Evolutionary conservation across 306 rosid genomes (phyloP).

Genomic region (Fragaria vesca): DNA sequence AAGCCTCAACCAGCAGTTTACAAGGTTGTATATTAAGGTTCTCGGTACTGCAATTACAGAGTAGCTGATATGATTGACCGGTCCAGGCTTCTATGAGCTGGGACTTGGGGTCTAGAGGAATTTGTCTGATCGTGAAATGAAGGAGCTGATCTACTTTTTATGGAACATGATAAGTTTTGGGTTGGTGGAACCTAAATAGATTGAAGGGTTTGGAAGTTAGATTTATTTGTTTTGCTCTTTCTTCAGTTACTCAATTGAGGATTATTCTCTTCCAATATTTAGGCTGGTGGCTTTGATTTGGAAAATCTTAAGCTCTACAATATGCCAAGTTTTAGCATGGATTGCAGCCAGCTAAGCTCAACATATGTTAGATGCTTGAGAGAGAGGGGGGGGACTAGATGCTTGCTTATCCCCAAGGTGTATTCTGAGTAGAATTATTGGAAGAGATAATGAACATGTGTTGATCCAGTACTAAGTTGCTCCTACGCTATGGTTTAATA

Average conservation of each 20-base stretch:
- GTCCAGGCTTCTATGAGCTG: neutral
- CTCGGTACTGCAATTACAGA: neutral
- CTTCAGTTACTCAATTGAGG: neutral
- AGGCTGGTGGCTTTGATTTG: neutral
- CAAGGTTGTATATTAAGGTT: neutral
- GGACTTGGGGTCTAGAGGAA: neutral
- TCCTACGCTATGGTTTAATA: neutral
- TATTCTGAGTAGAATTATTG: neutral
- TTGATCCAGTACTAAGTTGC: neutral
- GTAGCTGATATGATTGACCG: neutral
- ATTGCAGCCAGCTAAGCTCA: neutral
- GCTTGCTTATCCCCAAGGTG: neutral
- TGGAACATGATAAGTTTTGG: neutral
- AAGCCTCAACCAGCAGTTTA: neutral
- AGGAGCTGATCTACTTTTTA: neutral
- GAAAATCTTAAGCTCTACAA: neutral
- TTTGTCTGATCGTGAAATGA: neutral
- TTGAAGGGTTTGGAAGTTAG: neutral
- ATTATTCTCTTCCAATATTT: neutral
- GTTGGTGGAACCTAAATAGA: neutral
- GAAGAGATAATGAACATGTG: neutral
- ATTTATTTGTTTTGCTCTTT: neutral
- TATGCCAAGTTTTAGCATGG: neutral
- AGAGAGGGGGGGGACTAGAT: neutral
- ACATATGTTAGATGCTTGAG: neutral